Base-by-base conservation (phyloP, 371 early-diverging fungal genomes). In the Coemansia sp. region DNA sequence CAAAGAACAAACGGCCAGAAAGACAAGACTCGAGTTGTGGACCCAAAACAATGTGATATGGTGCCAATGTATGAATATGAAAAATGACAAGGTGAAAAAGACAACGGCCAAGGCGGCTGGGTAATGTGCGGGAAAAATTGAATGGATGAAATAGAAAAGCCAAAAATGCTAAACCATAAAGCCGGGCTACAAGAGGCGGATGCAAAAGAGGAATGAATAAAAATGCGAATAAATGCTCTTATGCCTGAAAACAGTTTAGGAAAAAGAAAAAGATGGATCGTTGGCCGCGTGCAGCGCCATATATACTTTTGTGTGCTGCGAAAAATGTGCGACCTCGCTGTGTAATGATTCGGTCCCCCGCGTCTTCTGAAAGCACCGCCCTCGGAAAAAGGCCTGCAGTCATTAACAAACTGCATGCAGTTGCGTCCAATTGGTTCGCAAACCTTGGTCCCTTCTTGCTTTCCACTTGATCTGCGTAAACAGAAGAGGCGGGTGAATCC, bases 41-140 rank as follows among this genome's bases (percentile, higher is more conserved):
- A 50, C 50, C 50, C 20, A 18, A 50, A 50, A 50, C 50, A 50
- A 50, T 50, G 50, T 7, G 20, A 20, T 3, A 6, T 20, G 50
- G 50, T 50, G 50, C 50, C 50, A 50, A 50, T 50, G 50, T 50
- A 20, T 20, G 50, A 50, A 50, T 50, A 50, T 50, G 50, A 50
- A 50, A 18, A 50, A 18, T 47, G 47, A n/a, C 47, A 47, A 47
- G 37, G 44, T 44, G n/a, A 44, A 44, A 44, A n/a, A 50, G 20
- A 50, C 50, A 50, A 50, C 50, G 50, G 50, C 9, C 44, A 20
- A n/a, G 50, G 50, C 50, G 50, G 50, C 50, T 18, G 47, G 47
- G 14, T 47, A 20, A 20, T 18, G 50, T 9, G 20, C 20, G 50
- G 48, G 20, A 50, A 20, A 50, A 50, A 9, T n/a, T 20, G 50